phyloP scores from a whole-genome alignment of 257 asterid species.

The Ophiorrhiza pumila region DNA sequence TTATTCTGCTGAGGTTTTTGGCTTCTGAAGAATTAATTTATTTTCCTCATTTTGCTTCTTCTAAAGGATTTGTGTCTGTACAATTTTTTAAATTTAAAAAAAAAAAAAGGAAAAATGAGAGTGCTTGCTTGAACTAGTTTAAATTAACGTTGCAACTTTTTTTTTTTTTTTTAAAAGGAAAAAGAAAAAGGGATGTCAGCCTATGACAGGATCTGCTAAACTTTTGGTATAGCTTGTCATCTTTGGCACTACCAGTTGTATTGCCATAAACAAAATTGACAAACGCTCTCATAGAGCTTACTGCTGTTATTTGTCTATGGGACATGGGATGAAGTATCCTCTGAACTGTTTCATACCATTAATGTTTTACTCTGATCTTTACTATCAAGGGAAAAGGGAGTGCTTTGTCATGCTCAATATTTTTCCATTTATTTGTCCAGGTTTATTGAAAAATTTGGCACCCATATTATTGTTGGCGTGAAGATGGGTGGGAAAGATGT shows the following conservation, averaged over 20 bases:
- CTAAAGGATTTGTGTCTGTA: background rate
- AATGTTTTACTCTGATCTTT: too few relatives aligned
- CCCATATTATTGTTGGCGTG: conserved; percentile 89
- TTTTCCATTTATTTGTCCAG: conserved; percentile 31
- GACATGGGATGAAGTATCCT: background rate
- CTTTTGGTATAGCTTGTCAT: background rate
- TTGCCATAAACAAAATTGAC: background rate
- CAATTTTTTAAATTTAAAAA: too few relatives aligned
- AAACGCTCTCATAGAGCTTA: background rate
- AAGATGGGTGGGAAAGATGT: conserved; percentile 99
- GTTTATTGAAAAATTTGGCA: conserved; percentile 90
- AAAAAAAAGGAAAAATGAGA: background rate
- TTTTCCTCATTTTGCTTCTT: background rate
- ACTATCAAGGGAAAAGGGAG: background rate
- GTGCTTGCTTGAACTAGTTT: background rate
- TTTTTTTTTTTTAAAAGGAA: too few relatives aligned
- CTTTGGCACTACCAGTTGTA: background rate
- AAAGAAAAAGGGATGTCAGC: background rate
- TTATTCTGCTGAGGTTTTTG: background rate
- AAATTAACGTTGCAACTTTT: background rate
- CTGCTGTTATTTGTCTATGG: background rate
- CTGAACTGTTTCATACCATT: background rate
- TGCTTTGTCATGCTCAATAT: background rate
- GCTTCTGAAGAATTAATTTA: background rate
- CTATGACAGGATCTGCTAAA: background rate